Evolutionary conservation across 2,329 filamentous ascomycete species (phyloP), one percentile per base, ranked within the genome.

Genomic region (Cladosporium austrohemisphaericum): DNA sequence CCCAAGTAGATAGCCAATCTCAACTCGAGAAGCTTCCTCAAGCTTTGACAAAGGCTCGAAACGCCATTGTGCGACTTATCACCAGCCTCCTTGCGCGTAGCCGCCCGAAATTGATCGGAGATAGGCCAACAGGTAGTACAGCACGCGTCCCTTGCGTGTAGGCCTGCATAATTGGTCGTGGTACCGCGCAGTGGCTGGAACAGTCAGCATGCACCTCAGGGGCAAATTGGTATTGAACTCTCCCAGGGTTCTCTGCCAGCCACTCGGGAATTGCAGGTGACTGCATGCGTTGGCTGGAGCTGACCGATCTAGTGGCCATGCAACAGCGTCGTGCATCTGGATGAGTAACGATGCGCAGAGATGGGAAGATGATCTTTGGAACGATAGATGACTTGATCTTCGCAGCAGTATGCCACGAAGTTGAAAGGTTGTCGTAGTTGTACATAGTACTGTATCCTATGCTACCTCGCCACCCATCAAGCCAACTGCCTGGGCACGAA

Each of bases 401-500:
- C 31, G 31, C 31, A 35, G 41, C 22, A 31, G 20, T 20, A 10
- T 26, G 41, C 41, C 41, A 36, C 20, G 20, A 16, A 26, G 31
- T 14, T 25, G 8, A 18, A n/a, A 18, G 19, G 16, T 33, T 47
- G 33, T 2, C 22, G 11, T 8, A 20, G 14, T 38, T 38, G 33
- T 47, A 47, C 44, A 47, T 47, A 47, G 44, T 47, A 28, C 44
- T 47, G 44, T 47, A 47, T 47, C 44, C 44, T 47, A 47, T 47
- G 44, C 44, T 38, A 37, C 13, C n/a, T 35, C 23, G 18, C 41
- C n/a, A 18, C 29, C 35, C 20, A 10, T 38, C 35, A 38, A 25
- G 35, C 35, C 35, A 38, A 38, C 35, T 38, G 35, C 35, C 14
- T 4, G 14, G 25, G 14, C 14, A 20, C 38, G n/a, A 29, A 29